Evolutionary conservation across 495 filamentous ascomycete genomes (phyloP).

Genomic region (Hyaloscypha variabilis): DNA sequence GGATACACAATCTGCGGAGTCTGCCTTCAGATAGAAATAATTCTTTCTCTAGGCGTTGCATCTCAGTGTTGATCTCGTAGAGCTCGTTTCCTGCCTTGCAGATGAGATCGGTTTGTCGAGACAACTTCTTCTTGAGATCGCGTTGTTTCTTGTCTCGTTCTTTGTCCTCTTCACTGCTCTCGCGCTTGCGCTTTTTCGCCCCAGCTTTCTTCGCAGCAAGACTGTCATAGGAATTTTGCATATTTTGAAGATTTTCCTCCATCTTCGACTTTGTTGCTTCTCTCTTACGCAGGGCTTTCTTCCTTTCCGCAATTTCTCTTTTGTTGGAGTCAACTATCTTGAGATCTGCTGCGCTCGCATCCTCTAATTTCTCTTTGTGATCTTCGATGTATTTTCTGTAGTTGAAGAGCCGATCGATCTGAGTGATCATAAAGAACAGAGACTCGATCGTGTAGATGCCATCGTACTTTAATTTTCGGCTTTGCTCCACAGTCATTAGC

Average conservation of each 20-base stretch:
- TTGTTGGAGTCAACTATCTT: background rate
- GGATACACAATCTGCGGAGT: background rate
- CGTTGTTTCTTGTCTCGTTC: background rate
- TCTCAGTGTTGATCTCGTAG: background rate
- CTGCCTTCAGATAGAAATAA: background rate
- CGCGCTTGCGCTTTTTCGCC: background rate
- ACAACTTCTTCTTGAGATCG: background rate
- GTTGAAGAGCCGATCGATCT: background rate
- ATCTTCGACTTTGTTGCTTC: background rate
- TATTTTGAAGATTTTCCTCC: no score
- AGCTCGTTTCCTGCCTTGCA: background rate
- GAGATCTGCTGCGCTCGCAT: background rate
- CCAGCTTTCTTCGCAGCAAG: conserved; percentile 7
- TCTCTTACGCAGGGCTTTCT: background rate
- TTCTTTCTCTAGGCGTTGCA: background rate
- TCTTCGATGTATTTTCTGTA: conserved; percentile 1
- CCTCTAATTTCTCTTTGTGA: conserved; percentile 12
- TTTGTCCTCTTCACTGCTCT: no score
- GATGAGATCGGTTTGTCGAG: background rate
- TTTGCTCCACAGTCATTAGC: background rate
- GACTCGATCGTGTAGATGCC: background rate
- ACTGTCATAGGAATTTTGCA: background rate
- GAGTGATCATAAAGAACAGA: background rate
- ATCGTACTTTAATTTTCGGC: background rate
- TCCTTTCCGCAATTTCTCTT: background rate